Evolutionary conservation across 2,329 filamentous ascomycete genomes (phyloP).

Genomic region (Aspergillus sp.): DNA sequence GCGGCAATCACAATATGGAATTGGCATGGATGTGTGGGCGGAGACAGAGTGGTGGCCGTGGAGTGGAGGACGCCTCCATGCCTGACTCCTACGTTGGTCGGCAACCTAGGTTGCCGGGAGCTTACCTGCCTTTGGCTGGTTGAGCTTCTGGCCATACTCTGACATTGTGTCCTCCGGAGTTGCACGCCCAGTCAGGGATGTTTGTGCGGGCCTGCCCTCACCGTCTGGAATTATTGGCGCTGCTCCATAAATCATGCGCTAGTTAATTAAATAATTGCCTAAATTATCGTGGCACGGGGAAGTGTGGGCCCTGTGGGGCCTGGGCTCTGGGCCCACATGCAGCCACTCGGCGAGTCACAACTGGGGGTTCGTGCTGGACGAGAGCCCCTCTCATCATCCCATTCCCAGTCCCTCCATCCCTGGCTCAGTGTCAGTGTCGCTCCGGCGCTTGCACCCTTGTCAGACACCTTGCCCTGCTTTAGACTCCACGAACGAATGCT

Average conservation of each 20-base stretch:
- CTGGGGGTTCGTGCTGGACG: constrained; percentile 29
- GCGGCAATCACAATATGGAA: background rate
- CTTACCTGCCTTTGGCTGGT: constrained; percentile 21
- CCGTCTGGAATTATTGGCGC: constrained; percentile 21
- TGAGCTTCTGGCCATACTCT: constrained; percentile 20
- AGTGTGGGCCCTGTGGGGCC: constrained; percentile 19
- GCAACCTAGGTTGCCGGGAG: constrained; percentile 17
- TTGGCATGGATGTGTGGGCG: constrained; percentile 16
- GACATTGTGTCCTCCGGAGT: constrained; percentile 3
- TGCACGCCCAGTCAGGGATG: constrained; percentile 23
- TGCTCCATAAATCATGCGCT: constrained; percentile 16
- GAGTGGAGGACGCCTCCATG: constrained; percentile 19
- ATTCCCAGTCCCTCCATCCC: constrained; percentile 12
- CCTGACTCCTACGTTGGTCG: constrained; percentile 12
- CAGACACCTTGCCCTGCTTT: no score
- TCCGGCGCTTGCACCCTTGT: constrained; percentile 18
- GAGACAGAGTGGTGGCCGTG: constrained; percentile 15
- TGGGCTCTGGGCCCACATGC: constrained; percentile 26
- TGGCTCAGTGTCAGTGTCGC: constrained; percentile 18
- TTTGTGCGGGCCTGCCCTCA: constrained; percentile 17
- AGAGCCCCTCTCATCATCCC: constrained; percentile 3
- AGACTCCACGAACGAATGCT: no score
- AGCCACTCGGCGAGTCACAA: constrained; percentile 28
- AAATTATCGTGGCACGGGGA: constrained; percentile 23
- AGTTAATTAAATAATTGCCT: constrained; percentile 18